Conservation (phyloP, 2,329 filamentous ascomycete genomes). For the Penicillium vulpinum region DNA sequence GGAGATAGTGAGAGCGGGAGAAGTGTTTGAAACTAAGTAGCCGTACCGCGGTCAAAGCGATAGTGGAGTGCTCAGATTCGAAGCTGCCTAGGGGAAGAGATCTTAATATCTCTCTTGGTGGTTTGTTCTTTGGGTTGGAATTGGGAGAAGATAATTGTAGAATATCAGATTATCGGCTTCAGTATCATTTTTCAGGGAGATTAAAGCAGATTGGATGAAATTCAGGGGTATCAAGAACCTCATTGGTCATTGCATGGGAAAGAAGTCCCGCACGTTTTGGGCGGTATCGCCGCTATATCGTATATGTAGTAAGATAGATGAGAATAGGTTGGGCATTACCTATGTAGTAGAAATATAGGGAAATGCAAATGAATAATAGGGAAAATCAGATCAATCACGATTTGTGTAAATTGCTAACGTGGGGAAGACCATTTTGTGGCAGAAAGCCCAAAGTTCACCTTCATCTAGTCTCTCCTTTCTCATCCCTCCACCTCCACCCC, state of each 20-base stretch:
- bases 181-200: not conserved
- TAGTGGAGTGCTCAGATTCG: not conserved
- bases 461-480: constrained; percentile 11
- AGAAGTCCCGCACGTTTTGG: constrained; percentile 20
- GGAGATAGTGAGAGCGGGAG: not conserved
- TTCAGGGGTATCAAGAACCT: not conserved
- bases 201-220: not conserved
- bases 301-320: not conserved
- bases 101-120: not conserved
- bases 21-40: constrained; percentile 1
- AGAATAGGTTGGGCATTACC: not conserved
- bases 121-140: not conserved
- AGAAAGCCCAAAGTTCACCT: constrained; percentile 8
- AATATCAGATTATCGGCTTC: not conserved
- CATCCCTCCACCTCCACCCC: constrained; percentile 4
- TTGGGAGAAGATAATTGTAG: not conserved
- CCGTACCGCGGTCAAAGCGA: not conserved
- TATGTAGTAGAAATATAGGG: no score
- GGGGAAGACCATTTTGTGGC: constrained; percentile 3
- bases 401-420: constrained; percentile 5
- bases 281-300: not conserved
- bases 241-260: constrained; percentile 5
- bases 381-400: not conserved
- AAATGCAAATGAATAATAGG: no score
- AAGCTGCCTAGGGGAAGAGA: not conserved